A percentile compares a stretch with the other conserved stretches of the same genome.
Conservation (phyloP, 495 filamentous ascomycete genomes). For the Jackrogersella minutella region DNA sequence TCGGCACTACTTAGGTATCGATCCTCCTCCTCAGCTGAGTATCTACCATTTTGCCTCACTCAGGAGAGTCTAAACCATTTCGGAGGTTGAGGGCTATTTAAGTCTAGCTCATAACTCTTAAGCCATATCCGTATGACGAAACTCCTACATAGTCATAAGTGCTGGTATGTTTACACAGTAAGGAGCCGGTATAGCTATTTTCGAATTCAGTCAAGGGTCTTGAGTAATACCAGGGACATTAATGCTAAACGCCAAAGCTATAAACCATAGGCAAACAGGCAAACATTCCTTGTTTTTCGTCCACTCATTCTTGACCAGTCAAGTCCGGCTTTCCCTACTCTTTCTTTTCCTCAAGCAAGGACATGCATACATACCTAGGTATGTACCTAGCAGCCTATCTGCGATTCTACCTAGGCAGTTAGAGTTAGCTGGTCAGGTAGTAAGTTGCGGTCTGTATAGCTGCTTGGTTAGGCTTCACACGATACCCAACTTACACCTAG, state of each 20-base stretch:
- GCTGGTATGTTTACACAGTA: neutral
- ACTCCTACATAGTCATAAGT: neutral
- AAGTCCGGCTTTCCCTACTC: neutral
- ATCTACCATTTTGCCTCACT: constrained; percentile 9
- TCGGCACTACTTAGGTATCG: too few species aligned
- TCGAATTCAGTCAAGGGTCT: neutral
- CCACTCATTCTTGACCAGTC: neutral
- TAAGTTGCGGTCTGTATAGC: constrained; percentile 21
- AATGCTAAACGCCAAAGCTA: neutral
- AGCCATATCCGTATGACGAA: constrained; percentile 14
- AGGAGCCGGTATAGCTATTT: constrained; percentile 15
- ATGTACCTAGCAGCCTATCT: too few species aligned
- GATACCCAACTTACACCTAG: constrained; percentile 29
- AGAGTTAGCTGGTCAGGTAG: neutral
- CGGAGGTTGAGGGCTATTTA: neutral
- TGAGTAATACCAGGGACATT: neutral
- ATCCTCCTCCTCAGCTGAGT: neutral
- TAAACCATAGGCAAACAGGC: neutral
- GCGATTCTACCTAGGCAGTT: neutral
- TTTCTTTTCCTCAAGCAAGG: neutral
- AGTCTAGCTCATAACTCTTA: constrained; percentile 4
- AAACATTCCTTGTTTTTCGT: neutral
- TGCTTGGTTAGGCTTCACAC: constrained; percentile 27
- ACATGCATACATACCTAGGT: neutral
- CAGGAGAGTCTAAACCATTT: neutral